Percentiles rank a stretch among this genome's conserved stretches.
Conservation (phyloP, 2,329 filamentous ascomycete species). For the Penicillium sp. region DNA sequence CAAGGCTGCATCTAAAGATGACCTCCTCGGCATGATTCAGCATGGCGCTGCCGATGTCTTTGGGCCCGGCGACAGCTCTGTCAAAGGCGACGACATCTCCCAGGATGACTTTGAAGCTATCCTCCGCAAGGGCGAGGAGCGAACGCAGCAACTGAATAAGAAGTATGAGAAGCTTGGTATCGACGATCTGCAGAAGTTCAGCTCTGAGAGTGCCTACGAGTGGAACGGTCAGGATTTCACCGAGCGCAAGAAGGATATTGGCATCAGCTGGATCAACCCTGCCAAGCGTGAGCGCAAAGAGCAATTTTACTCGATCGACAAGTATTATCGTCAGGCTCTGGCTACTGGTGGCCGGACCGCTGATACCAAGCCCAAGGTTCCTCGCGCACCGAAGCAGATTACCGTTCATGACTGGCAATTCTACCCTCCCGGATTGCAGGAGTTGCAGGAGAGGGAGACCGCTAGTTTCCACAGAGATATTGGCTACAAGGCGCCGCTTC, state of each 20-base stretch:
- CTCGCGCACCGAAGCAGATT: slow-evolving; percentile 91
- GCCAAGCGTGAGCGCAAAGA: slow-evolving; percentile 98
- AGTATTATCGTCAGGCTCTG: slow-evolving; percentile 92
- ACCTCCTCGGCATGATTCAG: slow-evolving; percentile 96
- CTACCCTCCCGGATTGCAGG: slow-evolving; percentile 77
- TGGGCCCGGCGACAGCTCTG: slow-evolving; percentile 65
- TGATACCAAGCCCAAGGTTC: slow-evolving; percentile 89
- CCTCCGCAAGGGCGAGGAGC: slow-evolving; percentile 77
- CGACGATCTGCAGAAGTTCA: slow-evolving; percentile 96
- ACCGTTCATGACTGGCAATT: slow-evolving; percentile 96
- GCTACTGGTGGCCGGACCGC: slow-evolving; percentile 74
- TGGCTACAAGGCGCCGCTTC: slow-evolving; percentile 86
- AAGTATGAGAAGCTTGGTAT: slow-evolving; percentile 97
- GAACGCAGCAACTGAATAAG: slow-evolving; percentile 84
- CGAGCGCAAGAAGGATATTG: slow-evolving; percentile 85
- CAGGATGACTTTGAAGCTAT: slow-evolving; percentile 92
- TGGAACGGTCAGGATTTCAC: slow-evolving; percentile 99
- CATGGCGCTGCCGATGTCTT: slow-evolving; percentile 97
- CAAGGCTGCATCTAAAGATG: slow-evolving; percentile 90
- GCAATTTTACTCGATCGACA: slow-evolving; percentile 96
- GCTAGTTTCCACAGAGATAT: slow-evolving; percentile 96
- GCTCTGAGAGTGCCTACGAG: slow-evolving; percentile 94
- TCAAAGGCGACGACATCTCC: slow-evolving; percentile 60
- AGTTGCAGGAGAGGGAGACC: slow-evolving; percentile 94
- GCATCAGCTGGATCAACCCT: slow-evolving; percentile 95